These are phyloP conservation scores for Xylariaceae sp. DNA, from an alignment of 2,329 filamentous ascomycete genomes.

Conservation along the genomic window DNA sequence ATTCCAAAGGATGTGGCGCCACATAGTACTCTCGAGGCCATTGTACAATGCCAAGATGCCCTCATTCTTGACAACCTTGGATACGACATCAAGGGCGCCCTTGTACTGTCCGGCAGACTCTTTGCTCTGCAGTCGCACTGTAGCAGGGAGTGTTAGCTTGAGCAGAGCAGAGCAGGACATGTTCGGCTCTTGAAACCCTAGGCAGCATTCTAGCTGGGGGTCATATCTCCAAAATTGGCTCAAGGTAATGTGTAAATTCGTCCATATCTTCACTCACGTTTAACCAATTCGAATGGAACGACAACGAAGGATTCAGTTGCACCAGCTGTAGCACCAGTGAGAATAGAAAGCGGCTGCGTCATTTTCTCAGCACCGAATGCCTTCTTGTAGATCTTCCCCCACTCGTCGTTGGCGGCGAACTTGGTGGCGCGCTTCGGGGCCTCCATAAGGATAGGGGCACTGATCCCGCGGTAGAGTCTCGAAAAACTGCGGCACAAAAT, in stretches of 20 bases:
- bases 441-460: constrained; percentile 96
- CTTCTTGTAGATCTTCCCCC: constrained; percentile 93
- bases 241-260: background rate
- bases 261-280: constrained; percentile 50
- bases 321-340: constrained; percentile 93
- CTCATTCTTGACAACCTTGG: constrained; percentile 83
- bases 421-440: constrained; percentile 90
- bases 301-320: constrained; percentile 97
- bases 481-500: constrained; percentile 67
- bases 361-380: constrained; percentile 85
- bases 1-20: constrained; percentile 79
- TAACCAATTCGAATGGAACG: constrained; percentile 88
- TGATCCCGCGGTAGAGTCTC: constrained; percentile 93
- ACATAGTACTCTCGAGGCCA: constrained; percentile 94
- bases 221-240: background rate
- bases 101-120: constrained; percentile 88
- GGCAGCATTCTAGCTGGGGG: background rate
- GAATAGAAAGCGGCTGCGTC: constrained; percentile 88
- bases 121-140: constrained; percentile 92
- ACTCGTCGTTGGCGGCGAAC: constrained; percentile 98
- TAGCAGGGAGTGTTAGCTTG: constrained; percentile 10
- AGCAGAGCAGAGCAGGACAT: background rate
- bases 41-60: constrained; percentile 92
- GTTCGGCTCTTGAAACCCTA: background rate
- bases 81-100: constrained; percentile 79